These are phyloP conservation scores for Pseudocercospora crystallina DNA, from an alignment of 2,329 filamentous ascomycete species.

Conservation along the genomic window DNA sequence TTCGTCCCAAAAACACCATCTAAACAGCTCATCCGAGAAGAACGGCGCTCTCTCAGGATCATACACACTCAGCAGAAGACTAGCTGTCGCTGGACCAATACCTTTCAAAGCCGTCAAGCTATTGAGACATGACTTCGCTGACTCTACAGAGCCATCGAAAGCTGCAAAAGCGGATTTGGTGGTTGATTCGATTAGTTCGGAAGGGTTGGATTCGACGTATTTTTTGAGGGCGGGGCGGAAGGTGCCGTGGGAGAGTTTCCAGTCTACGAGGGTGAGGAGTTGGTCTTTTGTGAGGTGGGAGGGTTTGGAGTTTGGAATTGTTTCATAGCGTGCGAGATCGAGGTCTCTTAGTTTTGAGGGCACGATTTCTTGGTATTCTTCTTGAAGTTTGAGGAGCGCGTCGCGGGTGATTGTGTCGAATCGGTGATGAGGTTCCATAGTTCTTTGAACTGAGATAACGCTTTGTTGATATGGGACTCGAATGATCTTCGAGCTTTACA, in stretches of 20 bases:
- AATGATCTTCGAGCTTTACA: no score
- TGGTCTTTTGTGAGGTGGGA: slow-evolving; percentile 56
- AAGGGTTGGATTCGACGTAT: slow-evolving; percentile 60
- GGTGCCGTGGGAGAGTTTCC: slow-evolving; percentile 65
- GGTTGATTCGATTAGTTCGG: slow-evolving; percentile 46
- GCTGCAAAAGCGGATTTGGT: slow-evolving; percentile 54
- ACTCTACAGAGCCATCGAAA: slow-evolving; percentile 39
- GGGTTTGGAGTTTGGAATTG: slow-evolving; percentile 39
- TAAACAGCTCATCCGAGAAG: slow-evolving; percentile 77
- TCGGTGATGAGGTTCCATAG: slow-evolving; percentile 6
- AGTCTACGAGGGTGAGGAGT: slow-evolving; percentile 62
- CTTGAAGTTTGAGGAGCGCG: slow-evolving; percentile 27
- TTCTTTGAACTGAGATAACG: no score
- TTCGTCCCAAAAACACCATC: slow-evolving; percentile 62
- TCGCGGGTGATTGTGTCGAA: slow-evolving; percentile 25
- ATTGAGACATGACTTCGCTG: slow-evolving; percentile 47
- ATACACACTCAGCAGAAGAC: slow-evolving; percentile 67
- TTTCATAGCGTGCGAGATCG: slow-evolving; percentile 60
- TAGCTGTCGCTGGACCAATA: slow-evolving; percentile 77
- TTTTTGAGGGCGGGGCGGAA: slow-evolving; percentile 49
- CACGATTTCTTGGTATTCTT: slow-evolving; percentile 26
- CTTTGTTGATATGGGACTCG: no score
- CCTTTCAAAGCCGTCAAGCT: slow-evolving; percentile 64
- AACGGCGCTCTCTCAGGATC: slow-evolving; percentile 63
- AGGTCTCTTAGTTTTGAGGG: slow-evolving; percentile 52